Evolutionary conservation across 441 rosid genomes (phyloP).

Genomic region (Bocquillonia castaneifolia): DNA sequence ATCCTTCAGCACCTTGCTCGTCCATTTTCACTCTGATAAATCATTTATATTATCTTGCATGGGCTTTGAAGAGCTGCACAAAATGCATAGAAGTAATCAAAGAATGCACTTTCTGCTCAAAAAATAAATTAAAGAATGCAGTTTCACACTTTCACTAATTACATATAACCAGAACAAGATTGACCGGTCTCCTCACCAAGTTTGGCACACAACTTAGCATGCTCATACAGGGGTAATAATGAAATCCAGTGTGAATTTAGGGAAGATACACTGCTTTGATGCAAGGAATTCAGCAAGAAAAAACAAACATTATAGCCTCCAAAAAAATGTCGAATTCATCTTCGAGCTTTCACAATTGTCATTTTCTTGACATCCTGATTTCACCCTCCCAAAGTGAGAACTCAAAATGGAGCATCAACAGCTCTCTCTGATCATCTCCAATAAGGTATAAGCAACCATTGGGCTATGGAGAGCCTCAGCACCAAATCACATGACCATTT

Average conservation of each 20-base stretch:
- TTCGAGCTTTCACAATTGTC: too few relatives aligned
- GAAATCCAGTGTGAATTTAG: too few relatives aligned
- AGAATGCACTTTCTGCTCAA: too few relatives aligned
- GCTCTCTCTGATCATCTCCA: background rate
- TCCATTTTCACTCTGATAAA: conserved; percentile 38
- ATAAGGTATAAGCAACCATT: background rate
- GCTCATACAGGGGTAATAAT: too few relatives aligned
- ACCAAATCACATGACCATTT: background rate
- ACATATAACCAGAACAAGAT: background rate
- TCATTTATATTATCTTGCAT: conserved; percentile 44
- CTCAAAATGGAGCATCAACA: background rate
- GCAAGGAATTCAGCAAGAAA: too few relatives aligned
- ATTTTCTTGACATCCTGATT: background rate
- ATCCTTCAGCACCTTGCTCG: conserved; percentile 57
- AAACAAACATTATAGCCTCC: too few relatives aligned
- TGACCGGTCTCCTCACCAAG: too few relatives aligned
- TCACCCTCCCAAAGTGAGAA: background rate
- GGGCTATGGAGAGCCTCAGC: background rate
- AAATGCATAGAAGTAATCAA: background rate
- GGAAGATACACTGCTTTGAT: too few relatives aligned
- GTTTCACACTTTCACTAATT: too few relatives aligned
- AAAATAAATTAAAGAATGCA: too few relatives aligned
- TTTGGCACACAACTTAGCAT: too few relatives aligned
- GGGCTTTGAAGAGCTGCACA: conserved; percentile 59
- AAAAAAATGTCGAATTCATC: too few relatives aligned